These are phyloP conservation scores for Penicillium brasilianum DNA, from an alignment of 2,329 filamentous ascomycete species.

Conservation along the genomic window DNA sequence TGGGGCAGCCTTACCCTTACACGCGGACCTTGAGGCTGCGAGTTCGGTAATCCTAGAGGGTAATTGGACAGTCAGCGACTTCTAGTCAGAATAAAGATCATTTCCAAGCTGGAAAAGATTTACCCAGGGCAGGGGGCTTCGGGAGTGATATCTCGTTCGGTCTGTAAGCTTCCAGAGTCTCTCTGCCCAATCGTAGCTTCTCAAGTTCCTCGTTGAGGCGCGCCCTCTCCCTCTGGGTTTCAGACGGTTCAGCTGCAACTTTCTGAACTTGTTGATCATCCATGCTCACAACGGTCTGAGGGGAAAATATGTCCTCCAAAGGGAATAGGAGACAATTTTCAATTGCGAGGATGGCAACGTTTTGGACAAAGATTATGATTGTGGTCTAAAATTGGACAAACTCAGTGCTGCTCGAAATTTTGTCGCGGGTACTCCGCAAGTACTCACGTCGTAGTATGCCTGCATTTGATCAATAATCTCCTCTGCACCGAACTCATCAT, in stretches of 20 bases:
- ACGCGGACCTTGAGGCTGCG: background rate
- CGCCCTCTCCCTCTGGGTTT: constrained; percentile 19
- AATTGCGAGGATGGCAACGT: constrained; percentile 56
- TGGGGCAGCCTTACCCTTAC: background rate
- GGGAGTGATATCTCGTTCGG: background rate
- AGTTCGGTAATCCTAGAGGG: background rate
- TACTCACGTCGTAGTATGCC: constrained; percentile 33
- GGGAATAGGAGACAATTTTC: constrained; percentile 56
- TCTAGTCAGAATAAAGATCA: background rate
- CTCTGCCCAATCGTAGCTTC: constrained; percentile 18
- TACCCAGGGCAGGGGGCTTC: background rate
- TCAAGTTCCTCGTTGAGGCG: constrained; percentile 26
- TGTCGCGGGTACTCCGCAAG: background rate
- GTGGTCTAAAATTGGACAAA: constrained; percentile 31
- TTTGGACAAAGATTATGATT: constrained; percentile 54
- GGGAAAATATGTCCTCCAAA: constrained; percentile 50
- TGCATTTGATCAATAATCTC: constrained; percentile 49
- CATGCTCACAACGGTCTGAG: constrained; percentile 45
- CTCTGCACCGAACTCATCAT: constrained; percentile 43
- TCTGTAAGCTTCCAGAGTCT: background rate
- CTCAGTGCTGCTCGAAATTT: background rate
- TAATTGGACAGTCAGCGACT: background rate
- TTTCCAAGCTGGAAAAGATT: background rate
- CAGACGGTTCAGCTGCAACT: constrained; percentile 47
- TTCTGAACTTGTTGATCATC: constrained; percentile 33